Evolutionary conservation across 1,139 yeast genomes (phyloP), one percentile per base, ranked within the genome.

Genomic region (Suhomyces yuchorum): DNA sequence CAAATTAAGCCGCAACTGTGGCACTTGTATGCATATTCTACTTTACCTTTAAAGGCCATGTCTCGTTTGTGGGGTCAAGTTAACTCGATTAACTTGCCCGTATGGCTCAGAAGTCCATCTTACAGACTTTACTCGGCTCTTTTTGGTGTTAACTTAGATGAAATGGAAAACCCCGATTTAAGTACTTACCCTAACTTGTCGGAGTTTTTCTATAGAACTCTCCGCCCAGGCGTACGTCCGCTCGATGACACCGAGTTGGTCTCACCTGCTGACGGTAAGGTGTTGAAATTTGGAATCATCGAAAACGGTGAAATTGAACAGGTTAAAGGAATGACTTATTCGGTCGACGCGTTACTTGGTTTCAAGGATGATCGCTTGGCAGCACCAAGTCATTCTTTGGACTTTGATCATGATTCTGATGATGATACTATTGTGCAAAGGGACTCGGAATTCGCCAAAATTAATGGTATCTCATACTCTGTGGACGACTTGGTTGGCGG

Each of bases 61-160:
- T 91, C 97, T 1, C 79, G 99, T 51, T 70, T 92, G 43, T 95
- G 99, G 99, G 99, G 99, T 24, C 82, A 81, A 57, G 81, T 93
- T 52, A 93, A 95, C 65, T 85, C 85, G 49, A 78, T 92, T 43
- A 84, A 83, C 42, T 75, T 95, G 54, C 99, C 99, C 0, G 79
- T 84, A 15, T 90, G 97, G 96, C 65, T 93, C 57, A 80, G 99
- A 59, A 82, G 80, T 23, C 96, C 96, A 17, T 85, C 96, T 4
- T 95, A 79, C 69, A 79, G 76, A 60, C 74, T 92, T 47, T 95
- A 93, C 65, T 81, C 97, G 2, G 75, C 79, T 50, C 53, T 88
- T 20, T 95, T 95, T 67, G 97, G 97, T 3, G 99, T 87, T 15
- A 87, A 93, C 60, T 71, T 95, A 47, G 88, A 85, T 51, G 99